These are phyloP conservation scores for Zelopaecilomyces penicillatus DNA, from an alignment of 2,329 filamentous ascomycete genomes.

Conservation along the genomic window DNA sequence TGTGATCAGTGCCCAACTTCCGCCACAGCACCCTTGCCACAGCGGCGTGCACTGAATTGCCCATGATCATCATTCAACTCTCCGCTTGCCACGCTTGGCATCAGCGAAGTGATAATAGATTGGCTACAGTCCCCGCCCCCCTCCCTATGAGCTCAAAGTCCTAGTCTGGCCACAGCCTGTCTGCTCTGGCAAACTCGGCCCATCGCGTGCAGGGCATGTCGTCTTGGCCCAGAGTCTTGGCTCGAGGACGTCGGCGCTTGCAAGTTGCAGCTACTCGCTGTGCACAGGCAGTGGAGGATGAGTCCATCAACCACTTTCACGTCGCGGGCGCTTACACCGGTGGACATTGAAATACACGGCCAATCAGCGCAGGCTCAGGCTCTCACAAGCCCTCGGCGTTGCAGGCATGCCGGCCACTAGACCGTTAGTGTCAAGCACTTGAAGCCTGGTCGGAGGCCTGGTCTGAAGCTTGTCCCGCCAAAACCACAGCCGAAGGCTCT, in stretches of 20 bases:
- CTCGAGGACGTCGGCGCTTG: constrained; percentile 11
- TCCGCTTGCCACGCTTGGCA: not conserved
- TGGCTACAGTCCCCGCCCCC: too few relatives aligned
- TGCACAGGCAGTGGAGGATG: too few relatives aligned
- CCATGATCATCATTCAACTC: too few relatives aligned
- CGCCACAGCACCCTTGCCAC: too few relatives aligned
- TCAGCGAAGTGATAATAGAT: too few relatives aligned
- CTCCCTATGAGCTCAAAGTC: too few relatives aligned
- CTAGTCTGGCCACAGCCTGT: too few relatives aligned
- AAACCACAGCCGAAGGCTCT: too few relatives aligned
- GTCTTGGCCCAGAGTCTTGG: constrained; percentile 7
- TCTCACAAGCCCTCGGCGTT: not conserved
- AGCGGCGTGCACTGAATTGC: too few relatives aligned
- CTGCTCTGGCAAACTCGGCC: too few relatives aligned
- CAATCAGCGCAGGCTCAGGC: constrained; percentile 5
- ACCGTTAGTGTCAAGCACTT: not conserved
- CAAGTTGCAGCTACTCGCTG: not conserved
- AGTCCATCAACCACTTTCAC: not conserved
- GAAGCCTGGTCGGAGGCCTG: not conserved
- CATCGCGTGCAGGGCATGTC: not conserved
- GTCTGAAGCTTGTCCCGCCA: constrained; percentile 7
- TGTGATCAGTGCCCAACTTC: too few relatives aligned
- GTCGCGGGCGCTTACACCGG: constrained; percentile 8
- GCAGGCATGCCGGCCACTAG: constrained; percentile 8
- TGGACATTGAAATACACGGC: constrained; percentile 2